Conservation (phyloP, 805 yeast genomes). For the Candida sithepensis region DNA sequence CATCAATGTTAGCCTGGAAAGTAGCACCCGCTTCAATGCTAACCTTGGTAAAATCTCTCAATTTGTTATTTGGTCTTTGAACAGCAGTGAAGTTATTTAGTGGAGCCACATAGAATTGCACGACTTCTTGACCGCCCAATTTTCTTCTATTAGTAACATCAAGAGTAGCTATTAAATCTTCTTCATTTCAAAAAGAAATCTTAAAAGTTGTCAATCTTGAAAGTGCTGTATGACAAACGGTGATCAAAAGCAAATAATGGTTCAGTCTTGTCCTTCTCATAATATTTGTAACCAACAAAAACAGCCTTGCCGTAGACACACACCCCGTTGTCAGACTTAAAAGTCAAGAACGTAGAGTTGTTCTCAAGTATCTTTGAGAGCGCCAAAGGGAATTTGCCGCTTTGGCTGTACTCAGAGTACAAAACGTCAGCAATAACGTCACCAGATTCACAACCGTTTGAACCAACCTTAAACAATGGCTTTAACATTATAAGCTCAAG, state of each 20-base stretch:
- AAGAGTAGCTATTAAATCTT: conserved; percentile 30
- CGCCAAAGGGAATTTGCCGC: conserved; percentile 54
- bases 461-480: conserved; percentile 52
- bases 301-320: conserved; percentile 64
- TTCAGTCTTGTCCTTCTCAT: conserved; percentile 46
- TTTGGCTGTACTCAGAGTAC: conserved; percentile 57
- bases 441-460: conserved; percentile 57
- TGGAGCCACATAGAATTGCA: conserved; percentile 47
- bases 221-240: conserved; percentile 59
- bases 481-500: conserved; percentile 43
- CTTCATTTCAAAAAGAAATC: conserved; percentile 15
- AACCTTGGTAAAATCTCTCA: conserved; percentile 55
- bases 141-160: conserved; percentile 47
- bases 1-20: conserved; percentile 32
- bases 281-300: conserved; percentile 59
- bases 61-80: conserved; percentile 52
- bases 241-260: conserved; percentile 60
- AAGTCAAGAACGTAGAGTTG: conserved; percentile 54
- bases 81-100: conserved; percentile 32
- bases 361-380: conserved; percentile 51
- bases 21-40: conserved; percentile 42
- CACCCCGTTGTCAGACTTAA: conserved; percentile 47
- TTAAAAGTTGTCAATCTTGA: conserved; percentile 38
- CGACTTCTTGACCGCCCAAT: conserved; percentile 49
- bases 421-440: conserved; percentile 57